Evolutionary conservation across 2,329 filamentous ascomycete genomes (phyloP).

Genomic region (Capronia epimyces): DNA sequence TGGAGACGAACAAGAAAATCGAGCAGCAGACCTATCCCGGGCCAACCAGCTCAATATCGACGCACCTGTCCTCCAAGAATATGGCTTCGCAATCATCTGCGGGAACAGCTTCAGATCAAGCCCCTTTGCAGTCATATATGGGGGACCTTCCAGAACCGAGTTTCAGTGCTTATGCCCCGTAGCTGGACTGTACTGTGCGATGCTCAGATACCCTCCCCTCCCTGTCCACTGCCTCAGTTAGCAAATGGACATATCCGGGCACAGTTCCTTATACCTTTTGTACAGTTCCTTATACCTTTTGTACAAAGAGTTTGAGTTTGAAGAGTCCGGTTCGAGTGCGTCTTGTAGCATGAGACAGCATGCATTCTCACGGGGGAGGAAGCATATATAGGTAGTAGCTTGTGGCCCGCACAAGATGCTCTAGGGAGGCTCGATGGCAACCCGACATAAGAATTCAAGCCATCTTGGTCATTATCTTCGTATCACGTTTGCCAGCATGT

Average conservation of each 20-base stretch:
- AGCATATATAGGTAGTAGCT: too few relatives aligned
- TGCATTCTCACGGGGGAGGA: not conserved
- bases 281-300: not conserved
- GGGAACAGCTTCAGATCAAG: not conserved
- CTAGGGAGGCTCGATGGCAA: too few relatives aligned
- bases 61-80: not conserved
- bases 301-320: not conserved
- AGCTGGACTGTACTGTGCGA: too few relatives aligned
- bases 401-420: too few relatives aligned
- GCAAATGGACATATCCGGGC: too few relatives aligned
- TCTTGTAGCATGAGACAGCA: not conserved
- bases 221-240: too few relatives aligned
- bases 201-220: too few relatives aligned
- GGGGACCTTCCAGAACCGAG: too few relatives aligned
- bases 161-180: too few relatives aligned
- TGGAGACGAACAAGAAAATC: not conserved
- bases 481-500: not conserved
- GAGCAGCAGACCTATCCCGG: too few relatives aligned
- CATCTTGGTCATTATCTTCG: not conserved
- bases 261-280: too few relatives aligned
- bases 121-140: not conserved
- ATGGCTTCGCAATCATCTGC: not conserved
- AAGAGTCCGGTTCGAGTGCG: not conserved
- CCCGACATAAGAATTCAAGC: not conserved
- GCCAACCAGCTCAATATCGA: not conserved